Evolutionary conservation across 164 flowering plant species (phyloP).

Genomic region (Hamamelis virginiana): DNA sequence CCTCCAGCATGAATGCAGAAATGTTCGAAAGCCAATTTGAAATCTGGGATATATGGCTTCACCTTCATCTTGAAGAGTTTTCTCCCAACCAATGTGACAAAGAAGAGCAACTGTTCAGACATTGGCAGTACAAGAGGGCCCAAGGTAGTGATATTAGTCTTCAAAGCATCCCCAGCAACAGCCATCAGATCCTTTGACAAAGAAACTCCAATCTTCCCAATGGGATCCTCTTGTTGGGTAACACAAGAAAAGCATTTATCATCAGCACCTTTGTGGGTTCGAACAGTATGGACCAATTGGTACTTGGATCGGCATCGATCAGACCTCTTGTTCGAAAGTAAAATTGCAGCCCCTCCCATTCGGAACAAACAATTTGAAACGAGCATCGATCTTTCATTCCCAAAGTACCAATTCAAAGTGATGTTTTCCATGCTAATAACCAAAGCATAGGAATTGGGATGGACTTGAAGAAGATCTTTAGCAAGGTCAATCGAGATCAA

Average conservation of each 20-base stretch:
- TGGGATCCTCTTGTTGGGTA: constrained; percentile 63
- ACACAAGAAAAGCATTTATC: constrained; percentile 79
- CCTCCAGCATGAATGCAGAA: constrained; percentile 96
- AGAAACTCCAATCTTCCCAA: constrained; percentile 67
- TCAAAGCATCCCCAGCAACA: constrained; percentile 85
- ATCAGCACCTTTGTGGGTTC: constrained; percentile 81
- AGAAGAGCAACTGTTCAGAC: constrained; percentile 78
- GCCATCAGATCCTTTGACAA: constrained; percentile 86
- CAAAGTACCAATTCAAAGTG: constrained; percentile 80
- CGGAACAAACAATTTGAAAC: constrained; percentile 81
- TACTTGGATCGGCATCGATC: constrained; percentile 69
- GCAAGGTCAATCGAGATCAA: constrained; percentile 77
- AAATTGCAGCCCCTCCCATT: constrained; percentile 81
- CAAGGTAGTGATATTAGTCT: constrained; percentile 81
- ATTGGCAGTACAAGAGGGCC: constrained; percentile 87
- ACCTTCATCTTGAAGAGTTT: constrained; percentile 76
- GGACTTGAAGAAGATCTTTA: constrained; percentile 73
- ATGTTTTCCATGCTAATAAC: constrained; percentile 79
- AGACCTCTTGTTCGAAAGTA: constrained; percentile 68
- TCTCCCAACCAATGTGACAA: constrained; percentile 63
- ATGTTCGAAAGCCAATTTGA: constrained; percentile 84
- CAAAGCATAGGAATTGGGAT: constrained; percentile 77
- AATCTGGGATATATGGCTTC: constrained; percentile 85
- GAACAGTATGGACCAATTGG: constrained; percentile 65
- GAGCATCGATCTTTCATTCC: constrained; percentile 82